Conservation (phyloP, 1,139 yeast species). For the Debaryomycetaceae sp. region DNA sequence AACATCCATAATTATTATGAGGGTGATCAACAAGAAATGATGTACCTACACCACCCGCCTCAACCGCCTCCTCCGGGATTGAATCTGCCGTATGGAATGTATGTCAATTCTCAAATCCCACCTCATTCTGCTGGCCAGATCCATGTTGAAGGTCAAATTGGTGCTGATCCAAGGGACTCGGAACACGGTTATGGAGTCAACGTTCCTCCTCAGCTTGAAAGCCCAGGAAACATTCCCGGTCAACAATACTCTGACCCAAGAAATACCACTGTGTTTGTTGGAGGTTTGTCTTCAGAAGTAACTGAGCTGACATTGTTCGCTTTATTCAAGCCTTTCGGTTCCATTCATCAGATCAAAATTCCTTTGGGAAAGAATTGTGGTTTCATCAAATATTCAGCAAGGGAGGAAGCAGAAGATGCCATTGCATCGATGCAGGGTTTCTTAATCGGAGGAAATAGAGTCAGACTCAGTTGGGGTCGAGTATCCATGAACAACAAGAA, state of each 20-base stretch:
- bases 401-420: conserved; percentile 87
- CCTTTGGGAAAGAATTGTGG: conserved; percentile 95
- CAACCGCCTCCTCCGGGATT: conserved; percentile 3
- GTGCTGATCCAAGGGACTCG: neutral
- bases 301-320: conserved; percentile 72
- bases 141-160: conserved; percentile 1
- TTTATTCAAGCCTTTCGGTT: conserved; percentile 81
- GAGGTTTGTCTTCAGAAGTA: conserved; percentile 77
- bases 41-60: conserved; percentile 4
- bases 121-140: conserved; percentile 2
- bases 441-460: conserved; percentile 80
- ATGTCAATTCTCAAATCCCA: conserved; percentile 9
- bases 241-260: conserved; percentile 66
- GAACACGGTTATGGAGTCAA: neutral
- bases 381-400: conserved; percentile 74
- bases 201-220: conserved; percentile 1
- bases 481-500: conserved; percentile 33
- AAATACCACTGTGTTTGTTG: conserved; percentile 93
- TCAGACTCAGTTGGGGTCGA: conserved; percentile 89
- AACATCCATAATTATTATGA: conserved; percentile 4
- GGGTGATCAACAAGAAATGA: conserved; percentile 4
- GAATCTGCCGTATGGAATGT: conserved; percentile 10
- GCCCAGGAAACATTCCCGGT: conserved; percentile 4
- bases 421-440: conserved; percentile 92
- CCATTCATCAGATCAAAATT: conserved; percentile 77